Percentiles rank a stretch among this genome's conserved stretches.
phyloP scores from a whole-genome alignment of 495 filamentous ascomycete species.

The Penicillium subrubescens region DNA sequence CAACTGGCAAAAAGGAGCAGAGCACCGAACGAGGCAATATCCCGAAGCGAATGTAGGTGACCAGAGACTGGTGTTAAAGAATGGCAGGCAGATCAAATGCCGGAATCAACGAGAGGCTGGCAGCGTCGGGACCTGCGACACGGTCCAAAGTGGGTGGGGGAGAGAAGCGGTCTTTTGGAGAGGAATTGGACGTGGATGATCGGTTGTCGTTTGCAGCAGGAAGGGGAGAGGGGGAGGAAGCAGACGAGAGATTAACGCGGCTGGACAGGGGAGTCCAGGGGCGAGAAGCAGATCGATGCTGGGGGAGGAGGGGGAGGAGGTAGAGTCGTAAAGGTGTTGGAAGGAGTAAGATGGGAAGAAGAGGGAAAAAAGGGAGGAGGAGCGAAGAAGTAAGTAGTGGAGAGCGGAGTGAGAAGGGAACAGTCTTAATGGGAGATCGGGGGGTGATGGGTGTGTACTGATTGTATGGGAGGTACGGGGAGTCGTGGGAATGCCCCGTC shows the following conservation, averaged over 20 bases:
- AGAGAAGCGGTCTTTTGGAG: background rate
- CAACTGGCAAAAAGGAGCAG: slow-evolving; percentile 1
- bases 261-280: slow-evolving; percentile 31
- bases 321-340: slow-evolving; percentile 15
- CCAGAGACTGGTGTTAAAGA: slow-evolving; percentile 20
- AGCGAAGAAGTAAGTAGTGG: slow-evolving; percentile 10
- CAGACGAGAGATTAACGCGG: slow-evolving; percentile 25
- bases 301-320: background rate
- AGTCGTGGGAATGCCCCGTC: background rate
- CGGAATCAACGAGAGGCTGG: slow-evolving; percentile 38
- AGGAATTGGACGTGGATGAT: background rate
- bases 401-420: background rate
- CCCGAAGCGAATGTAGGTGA: slow-evolving; percentile 1
- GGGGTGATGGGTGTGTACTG: slow-evolving; percentile 24
- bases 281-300: slow-evolving; percentile 22
- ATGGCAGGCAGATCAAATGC: slow-evolving; percentile 33
- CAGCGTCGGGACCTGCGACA: slow-evolving; percentile 43
- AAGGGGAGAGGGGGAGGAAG: slow-evolving; percentile 10
- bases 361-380: slow-evolving; percentile 16
- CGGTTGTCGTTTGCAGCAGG: background rate
- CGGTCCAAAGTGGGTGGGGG: slow-evolving; percentile 22
- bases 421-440: slow-evolving; percentile 6
- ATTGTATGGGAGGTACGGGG: no score
- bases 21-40: slow-evolving; percentile 5
- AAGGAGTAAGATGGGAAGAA: slow-evolving; percentile 17